Evolutionary conservation across 371 early-diverging fungal species (phyloP).

Genomic region (Parasitella parasitica): DNA sequence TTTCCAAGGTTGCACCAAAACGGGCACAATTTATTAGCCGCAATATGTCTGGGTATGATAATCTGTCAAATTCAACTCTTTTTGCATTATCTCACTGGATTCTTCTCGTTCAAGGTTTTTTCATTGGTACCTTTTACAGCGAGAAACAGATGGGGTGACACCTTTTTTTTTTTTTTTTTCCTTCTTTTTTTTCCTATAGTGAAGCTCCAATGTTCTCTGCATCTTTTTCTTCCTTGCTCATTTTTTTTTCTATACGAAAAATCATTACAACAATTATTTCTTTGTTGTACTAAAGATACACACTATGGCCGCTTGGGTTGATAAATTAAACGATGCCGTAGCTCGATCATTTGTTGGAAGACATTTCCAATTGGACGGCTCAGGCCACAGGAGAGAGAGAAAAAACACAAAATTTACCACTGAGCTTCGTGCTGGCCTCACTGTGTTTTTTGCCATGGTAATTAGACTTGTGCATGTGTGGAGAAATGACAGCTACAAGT

Average conservation of each 20-base stretch:
- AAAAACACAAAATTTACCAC: conserved; percentile 61
- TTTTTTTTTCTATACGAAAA: not conserved
- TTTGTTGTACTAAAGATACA: not conserved
- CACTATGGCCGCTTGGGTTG: conserved; percentile 22
- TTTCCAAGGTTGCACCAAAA: too few species aligned
- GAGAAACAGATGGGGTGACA: not conserved
- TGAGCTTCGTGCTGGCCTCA: conserved; percentile 71
- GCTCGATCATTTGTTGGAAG: conserved; percentile 56
- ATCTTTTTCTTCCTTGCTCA: not conserved
- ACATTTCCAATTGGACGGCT: conserved; percentile 67
- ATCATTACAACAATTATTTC: not conserved
- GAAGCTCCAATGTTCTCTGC: not conserved
- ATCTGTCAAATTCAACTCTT: not conserved
- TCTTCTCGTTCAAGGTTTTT: too few species aligned
- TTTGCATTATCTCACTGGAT: not conserved
- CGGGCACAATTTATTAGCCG: too few species aligned
- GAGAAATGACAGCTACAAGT: not conserved
- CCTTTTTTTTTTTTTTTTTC: not conserved
- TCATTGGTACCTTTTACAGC: not conserved
- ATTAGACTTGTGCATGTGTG: not conserved
- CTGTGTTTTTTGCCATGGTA: conserved; percentile 42
- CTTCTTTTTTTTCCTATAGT: not conserved
- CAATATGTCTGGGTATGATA: not conserved
- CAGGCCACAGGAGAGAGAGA: conserved; percentile 54
- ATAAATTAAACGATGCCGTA: conserved; percentile 53